Evolutionary conservation across 192 early-diverging fungal genomes (phyloP), one percentile per base, ranked within the genome.

Genomic region (Coemansia sp.): DNA sequence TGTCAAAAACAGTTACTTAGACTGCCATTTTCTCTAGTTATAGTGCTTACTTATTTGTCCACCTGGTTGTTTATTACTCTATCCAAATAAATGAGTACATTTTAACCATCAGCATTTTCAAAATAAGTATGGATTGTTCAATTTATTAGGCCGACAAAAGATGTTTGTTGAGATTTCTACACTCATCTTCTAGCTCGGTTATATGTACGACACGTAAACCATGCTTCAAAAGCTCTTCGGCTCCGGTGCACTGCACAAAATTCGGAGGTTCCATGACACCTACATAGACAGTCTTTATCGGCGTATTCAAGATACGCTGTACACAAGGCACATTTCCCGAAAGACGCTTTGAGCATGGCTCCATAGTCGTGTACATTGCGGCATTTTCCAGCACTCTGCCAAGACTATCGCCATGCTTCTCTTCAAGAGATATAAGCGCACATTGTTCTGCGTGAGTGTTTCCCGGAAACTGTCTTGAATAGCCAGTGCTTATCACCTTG

Each of bases 401-500:
- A 17, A 33, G 18, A 12, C 34, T 29, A 2, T 10, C 30, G 60
- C 18, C 29, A 5, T 7, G 6, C 5, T 30, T 2, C 2, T 33
- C 25, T 22, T 20, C 28, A 1, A 95, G 80, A 68, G 95, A 92
- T 32, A 84, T 55, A 5, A 99, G 80, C 28, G 90, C 90, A 56
- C 90, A 91, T 81, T 99, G 89, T 71, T 99, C 97, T 14, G 97
- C 97, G 69, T 99, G 97, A 0, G 96, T 98, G 73, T 99, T 99
- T 0, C 96, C 97, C 1, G 91, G 90, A 6, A 96, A 75, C 74
- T 99, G 94, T 38, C 96, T 88, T 25, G 96, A 97, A 64, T 84
- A 97, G 1, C 96, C 97, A 7, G 89, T 92, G 7, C 88, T 67
- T 0, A 98, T 80, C 12, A 97, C 75, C n/a, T 20, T 10, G 45